These are phyloP conservation scores for Combretum micranthum DNA, from an alignment of 345 rosid genomes.

Conservation along the genomic window DNA sequence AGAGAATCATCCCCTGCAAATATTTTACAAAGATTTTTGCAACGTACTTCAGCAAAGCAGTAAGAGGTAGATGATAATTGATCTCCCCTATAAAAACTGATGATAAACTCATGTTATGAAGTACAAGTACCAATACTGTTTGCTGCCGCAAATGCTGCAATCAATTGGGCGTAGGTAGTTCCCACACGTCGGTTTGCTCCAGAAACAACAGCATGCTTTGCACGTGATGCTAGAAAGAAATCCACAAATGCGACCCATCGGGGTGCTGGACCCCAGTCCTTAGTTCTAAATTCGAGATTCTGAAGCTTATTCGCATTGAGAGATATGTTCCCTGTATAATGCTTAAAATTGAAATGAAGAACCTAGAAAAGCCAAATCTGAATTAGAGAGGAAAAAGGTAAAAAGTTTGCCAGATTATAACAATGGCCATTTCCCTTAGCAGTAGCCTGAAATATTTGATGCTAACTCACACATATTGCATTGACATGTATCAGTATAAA, in stretches of 20 bases:
- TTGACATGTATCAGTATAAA: too few relatives aligned
- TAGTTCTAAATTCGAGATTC: conserved; percentile 58
- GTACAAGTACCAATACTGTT: conserved; percentile 52
- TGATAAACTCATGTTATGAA: not conserved
- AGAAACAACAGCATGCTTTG: conserved; percentile 65
- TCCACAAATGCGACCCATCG: conserved; percentile 99
- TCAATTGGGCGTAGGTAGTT: conserved; percentile 86
- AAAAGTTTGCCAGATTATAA: not conserved
- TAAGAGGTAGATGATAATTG: too few relatives aligned
- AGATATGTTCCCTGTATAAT: conserved; percentile 55
- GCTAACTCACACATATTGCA: too few relatives aligned
- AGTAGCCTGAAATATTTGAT: too few relatives aligned
- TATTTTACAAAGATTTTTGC: not conserved
- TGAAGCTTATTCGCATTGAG: conserved; percentile 25
- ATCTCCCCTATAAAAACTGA: too few relatives aligned
- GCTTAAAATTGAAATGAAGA: conserved; percentile 69
- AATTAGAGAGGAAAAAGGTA: not conserved
- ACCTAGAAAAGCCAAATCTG: conserved; percentile 41
- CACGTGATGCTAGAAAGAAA: conserved; percentile 89
- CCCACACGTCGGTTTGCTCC: conserved; percentile 94
- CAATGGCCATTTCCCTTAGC: too few relatives aligned
- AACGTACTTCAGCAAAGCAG: not conserved
- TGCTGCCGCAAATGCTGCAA: conserved; percentile 87
- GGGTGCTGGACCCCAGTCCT: conserved; percentile 99
- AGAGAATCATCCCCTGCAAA: conserved; percentile 54